A percentile compares a stretch with the other conserved stretches of the same genome.
These are phyloP conservation scores for Rhipidocladum racemiflorum DNA, from an alignment of 176 grass and related monocot genomes.

Conservation along the genomic window DNA sequence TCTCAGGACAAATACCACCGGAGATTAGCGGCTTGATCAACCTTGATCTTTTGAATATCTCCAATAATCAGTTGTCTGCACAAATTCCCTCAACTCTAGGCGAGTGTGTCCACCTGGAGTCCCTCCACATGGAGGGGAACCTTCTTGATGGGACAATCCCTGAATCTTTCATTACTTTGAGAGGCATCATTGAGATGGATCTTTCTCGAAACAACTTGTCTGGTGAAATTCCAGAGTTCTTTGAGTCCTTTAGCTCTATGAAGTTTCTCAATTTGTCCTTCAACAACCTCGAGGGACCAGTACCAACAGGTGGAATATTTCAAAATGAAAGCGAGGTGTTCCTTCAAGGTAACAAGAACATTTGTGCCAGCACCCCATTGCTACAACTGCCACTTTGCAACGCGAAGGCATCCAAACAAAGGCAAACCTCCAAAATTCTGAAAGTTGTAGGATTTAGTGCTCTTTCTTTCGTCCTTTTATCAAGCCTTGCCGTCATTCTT, in stretches of 20 bases:
- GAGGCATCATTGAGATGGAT: constrained; percentile 19
- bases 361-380: constrained; percentile 9
- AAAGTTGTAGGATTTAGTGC: neutral
- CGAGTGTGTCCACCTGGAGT: constrained; percentile 22
- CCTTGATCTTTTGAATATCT: neutral
- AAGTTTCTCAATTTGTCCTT: constrained; percentile 45
- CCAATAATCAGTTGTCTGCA: constrained; percentile 22
- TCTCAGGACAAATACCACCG: constrained; percentile 18
- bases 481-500: neutral
- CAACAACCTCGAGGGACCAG: constrained; percentile 44
- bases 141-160: constrained; percentile 37
- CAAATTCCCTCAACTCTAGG: constrained; percentile 34
- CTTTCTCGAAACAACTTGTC: constrained; percentile 46
- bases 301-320: constrained; percentile 41
- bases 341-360: constrained; percentile 28
- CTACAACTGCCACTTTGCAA: constrained; percentile 32
- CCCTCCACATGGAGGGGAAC: constrained; percentile 24
- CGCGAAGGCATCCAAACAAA: neutral
- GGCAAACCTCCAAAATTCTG: neutral
- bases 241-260: neutral
- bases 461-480: too few species aligned
- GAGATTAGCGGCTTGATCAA: constrained; percentile 24
- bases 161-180: neutral
- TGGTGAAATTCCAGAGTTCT: constrained; percentile 36
- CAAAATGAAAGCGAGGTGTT: constrained; percentile 10